Conservation (phyloP, 2,329 filamentous ascomycete species). For the Atkinsonella hypoxylon region DNA sequence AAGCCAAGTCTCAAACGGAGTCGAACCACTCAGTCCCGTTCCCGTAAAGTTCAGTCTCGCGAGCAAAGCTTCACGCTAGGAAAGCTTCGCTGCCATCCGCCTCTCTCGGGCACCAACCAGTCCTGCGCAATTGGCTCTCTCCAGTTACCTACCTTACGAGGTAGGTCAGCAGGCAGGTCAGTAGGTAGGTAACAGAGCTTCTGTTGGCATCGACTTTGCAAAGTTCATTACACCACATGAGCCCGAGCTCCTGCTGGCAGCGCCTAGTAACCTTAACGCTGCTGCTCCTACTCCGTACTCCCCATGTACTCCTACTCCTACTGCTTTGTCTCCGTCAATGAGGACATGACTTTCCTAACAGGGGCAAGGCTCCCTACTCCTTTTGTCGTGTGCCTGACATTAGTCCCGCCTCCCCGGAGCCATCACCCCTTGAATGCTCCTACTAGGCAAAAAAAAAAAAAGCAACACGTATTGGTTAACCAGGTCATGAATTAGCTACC, state of each 20-base stretch:
- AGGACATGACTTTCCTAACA: constrained; percentile 4
- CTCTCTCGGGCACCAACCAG: neutral
- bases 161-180: too few species aligned
- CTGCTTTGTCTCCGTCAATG: neutral
- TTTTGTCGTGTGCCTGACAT: constrained; percentile 8
- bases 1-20: neutral
- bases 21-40: neutral
- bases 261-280: neutral
- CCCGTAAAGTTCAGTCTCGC: neutral
- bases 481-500: too few species aligned
- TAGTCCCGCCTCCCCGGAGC: constrained; percentile 8
- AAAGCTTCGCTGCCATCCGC: neutral
- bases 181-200: too few species aligned
- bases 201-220: too few species aligned
- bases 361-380: constrained; percentile 1
- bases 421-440: too few species aligned
- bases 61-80: neutral
- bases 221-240: too few species aligned
- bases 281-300: too few species aligned
- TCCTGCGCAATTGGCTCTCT: neutral
- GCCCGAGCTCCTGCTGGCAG: neutral
- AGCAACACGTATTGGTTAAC: too few species aligned
- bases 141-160: too few species aligned
- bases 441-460: too few species aligned
- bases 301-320: neutral